Evolutionary conservation across 2,329 filamentous ascomycete species (phyloP).

Genomic region (Aspergillus felis): DNA sequence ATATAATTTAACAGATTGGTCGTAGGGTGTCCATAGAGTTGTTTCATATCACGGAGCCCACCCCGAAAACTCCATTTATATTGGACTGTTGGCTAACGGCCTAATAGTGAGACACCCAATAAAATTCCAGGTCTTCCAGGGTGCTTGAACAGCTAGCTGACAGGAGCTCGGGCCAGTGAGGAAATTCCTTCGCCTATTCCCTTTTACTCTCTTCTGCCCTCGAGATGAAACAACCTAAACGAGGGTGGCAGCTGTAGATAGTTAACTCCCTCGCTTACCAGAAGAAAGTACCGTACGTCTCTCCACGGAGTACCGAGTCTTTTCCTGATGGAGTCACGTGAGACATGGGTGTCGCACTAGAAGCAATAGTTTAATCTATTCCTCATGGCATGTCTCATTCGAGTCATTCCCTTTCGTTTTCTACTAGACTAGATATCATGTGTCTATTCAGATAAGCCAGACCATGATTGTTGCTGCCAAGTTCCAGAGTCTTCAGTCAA

Average conservation of each 20-base stretch:
- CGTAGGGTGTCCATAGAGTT: neutral
- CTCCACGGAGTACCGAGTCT: neutral
- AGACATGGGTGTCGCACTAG: neutral
- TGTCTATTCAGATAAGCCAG: neutral
- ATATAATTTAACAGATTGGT: neutral
- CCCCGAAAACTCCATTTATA: conserved; percentile 7
- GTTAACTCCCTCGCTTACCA: neutral
- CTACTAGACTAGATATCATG: neutral
- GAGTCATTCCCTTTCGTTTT: neutral
- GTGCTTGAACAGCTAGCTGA: neutral
- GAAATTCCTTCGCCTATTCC: neutral
- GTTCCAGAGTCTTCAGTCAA: neutral
- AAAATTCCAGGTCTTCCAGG: neutral
- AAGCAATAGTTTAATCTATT: neutral
- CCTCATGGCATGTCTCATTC: neutral
- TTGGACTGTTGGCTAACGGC: conserved; percentile 2
- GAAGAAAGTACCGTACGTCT: neutral
- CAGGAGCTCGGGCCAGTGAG: neutral
- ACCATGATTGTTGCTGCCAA: neutral
- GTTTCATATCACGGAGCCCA: conserved; percentile 9
- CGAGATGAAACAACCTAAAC: neutral
- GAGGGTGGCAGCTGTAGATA: neutral
- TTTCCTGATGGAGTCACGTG: neutral
- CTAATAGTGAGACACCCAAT: conserved; percentile 2
- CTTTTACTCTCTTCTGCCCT: neutral